These are phyloP conservation scores for Acarospora socialis DNA, from an alignment of 2,329 filamentous ascomycete genomes.

Conservation along the genomic window DNA sequence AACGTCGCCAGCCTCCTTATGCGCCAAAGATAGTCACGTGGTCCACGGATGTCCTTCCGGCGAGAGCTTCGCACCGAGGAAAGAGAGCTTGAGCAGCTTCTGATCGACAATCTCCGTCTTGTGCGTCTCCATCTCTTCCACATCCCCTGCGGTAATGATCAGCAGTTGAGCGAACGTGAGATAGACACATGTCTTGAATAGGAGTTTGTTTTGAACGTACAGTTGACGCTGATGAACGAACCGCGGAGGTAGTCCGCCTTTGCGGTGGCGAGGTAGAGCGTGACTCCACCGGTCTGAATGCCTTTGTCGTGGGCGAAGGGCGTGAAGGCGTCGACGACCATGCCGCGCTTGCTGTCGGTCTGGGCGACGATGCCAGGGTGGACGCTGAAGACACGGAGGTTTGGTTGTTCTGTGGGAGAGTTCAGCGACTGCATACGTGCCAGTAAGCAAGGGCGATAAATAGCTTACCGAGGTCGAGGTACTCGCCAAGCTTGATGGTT, in stretches of 20 bases:
- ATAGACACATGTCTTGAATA: not conserved
- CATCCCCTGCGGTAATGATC: slow-evolving; percentile 16
- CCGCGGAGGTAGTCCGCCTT: slow-evolving; percentile 24
- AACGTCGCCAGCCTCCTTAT: too few species aligned
- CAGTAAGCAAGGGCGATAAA: not conserved
- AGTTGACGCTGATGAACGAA: slow-evolving; percentile 22
- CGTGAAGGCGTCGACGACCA: slow-evolving; percentile 12
- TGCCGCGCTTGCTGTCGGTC: slow-evolving; percentile 13
- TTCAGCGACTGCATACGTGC: not conserved
- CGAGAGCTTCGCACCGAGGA: not conserved
- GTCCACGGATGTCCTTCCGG: not conserved
- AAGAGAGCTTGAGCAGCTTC: slow-evolving; percentile 15
- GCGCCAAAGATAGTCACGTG: too few species aligned
- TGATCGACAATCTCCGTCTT: slow-evolving; percentile 18
- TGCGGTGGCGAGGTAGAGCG: slow-evolving; percentile 18
- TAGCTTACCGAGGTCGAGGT: slow-evolving; percentile 13
- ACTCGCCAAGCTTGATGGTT: slow-evolving; percentile 17
- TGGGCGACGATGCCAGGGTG: slow-evolving; percentile 18
- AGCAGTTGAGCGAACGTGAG: too few species aligned
- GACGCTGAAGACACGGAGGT: slow-evolving; percentile 17
- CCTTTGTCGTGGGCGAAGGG: slow-evolving; percentile 22
- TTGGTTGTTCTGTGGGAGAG: slow-evolving; percentile 12
- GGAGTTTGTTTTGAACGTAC: slow-evolving; percentile 5
- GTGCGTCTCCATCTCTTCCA: slow-evolving; percentile 20
- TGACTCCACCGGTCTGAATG: slow-evolving; percentile 20